Base-by-base conservation (phyloP, 345 rosid species). In the Leavenworthia alabamica region DNA sequence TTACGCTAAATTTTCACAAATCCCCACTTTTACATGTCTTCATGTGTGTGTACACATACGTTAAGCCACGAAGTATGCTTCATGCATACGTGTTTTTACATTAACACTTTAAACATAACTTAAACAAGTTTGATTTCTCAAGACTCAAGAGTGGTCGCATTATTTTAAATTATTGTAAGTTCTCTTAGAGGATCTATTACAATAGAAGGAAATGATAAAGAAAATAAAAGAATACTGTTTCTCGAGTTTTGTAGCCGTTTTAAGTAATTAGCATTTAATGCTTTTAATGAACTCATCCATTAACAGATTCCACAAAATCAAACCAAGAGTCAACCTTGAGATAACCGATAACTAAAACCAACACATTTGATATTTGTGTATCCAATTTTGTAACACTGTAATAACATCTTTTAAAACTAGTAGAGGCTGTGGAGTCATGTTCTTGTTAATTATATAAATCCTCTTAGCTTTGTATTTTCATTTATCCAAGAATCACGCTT, bases 1-100 rank as follows among this genome's bases (percentile, higher is more conserved):
- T 90, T 81, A 90, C 96, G 96, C 91, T 84, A 88, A 90, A 85
- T 86, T 75, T 85, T 86, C 97, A 74, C 96, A 66, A 75, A 76
- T 84, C 84, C 89, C 96, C 15, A 88, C 37, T 68, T 68, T 17
- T 66, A 19, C 63, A 8, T 49, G 40, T 14, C 23, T 56, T 56
- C 50, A 10, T 64, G 33, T 41, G 29, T 29, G 54, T 12, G 20
- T 27, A n/a, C 13, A 13, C 23, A 36, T 26, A 23, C 63, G 63
- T 57, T 56, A 56, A 27, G 15, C 23, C 36, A 33, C 1, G 11
- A 35, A 20, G 27, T 33, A 24, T 43, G 40, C 16, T 13, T 16
- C 23, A 24, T 43, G 28, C 37, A 56, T 43, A 52, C 44, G 33
- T 47, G 45, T 43, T 54, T 36, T n/a, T n/a, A n/a, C n/a, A n/a